These are phyloP conservation scores for Scedosporium boydii DNA, from an alignment of 2,329 filamentous ascomycete species.

Conservation along the genomic window DNA sequence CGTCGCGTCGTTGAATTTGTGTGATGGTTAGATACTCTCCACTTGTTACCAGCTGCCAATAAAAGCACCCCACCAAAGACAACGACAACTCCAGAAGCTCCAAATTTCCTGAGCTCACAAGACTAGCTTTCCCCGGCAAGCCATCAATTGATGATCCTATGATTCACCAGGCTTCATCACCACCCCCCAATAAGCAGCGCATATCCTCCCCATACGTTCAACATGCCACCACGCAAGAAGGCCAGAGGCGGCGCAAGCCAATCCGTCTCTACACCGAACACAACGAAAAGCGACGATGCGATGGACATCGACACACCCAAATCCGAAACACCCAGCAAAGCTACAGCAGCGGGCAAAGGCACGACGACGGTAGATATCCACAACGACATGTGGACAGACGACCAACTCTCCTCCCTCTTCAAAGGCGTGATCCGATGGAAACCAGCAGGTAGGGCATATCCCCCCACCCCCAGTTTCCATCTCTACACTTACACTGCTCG, in stretches of 20 bases:
- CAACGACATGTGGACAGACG: constrained; percentile 65
- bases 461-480: not conserved
- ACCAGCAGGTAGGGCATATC: constrained; percentile 60
- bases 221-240: constrained; percentile 64
- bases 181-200: not conserved
- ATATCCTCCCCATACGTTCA: not conserved
- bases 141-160: not conserved
- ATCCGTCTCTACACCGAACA: constrained; percentile 47
- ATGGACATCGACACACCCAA: constrained; percentile 50
- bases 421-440: constrained; percentile 93
- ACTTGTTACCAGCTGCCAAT: not conserved
- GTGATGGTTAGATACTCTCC: too few species aligned
- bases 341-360: not conserved
- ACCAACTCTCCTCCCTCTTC: constrained; percentile 86
- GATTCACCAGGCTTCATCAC: not conserved
- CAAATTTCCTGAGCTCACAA: too few species aligned
- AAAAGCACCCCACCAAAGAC: not conserved
- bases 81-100: too few species aligned
- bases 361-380: constrained; percentile 1
- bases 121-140: not conserved
- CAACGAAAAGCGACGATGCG: constrained; percentile 45
- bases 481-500: not conserved
- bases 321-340: constrained; percentile 4
- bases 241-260: constrained; percentile 40
- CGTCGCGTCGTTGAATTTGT: constrained; percentile 2